A percentile compares a stretch with the other conserved stretches of the same genome.
These are phyloP conservation scores for Mariannaea elegans DNA, from an alignment of 2,329 filamentous ascomycete species.

Conservation along the genomic window DNA sequence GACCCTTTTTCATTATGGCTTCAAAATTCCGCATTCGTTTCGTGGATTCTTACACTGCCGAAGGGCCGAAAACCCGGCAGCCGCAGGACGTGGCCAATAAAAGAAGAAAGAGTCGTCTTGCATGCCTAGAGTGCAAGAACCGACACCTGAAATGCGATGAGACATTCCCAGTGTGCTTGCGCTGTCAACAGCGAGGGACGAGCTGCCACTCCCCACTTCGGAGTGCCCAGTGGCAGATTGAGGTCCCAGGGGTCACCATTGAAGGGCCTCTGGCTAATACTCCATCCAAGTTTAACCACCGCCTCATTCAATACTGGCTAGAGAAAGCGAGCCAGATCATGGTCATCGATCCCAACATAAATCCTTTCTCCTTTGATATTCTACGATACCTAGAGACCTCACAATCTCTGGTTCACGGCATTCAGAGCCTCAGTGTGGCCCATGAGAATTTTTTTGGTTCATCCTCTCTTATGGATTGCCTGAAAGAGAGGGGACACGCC, in stretches of 20 bases:
- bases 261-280: neutral
- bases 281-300: neutral
- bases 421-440: neutral
- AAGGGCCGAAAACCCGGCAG: too few species aligned
- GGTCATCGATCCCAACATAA: neutral
- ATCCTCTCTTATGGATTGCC: neutral
- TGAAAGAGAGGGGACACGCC: neutral
- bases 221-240: neutral
- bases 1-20: too few species aligned
- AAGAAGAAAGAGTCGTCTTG: neutral
- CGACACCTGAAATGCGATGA: neutral
- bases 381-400: neutral
- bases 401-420: neutral
- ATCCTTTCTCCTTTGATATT: slow-evolving; percentile 16
- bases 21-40: too few species aligned
- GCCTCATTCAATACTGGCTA: neutral
- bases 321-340: neutral
- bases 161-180: neutral
- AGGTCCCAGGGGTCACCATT: neutral
- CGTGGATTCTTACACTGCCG: too few species aligned
- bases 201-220: neutral
- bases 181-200: neutral
- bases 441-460: neutral
- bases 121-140: neutral
- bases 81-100: too few species aligned